These are phyloP conservation scores for Suillus occidentalis DNA, from an alignment of 768 basidiomycete species.

Conservation along the genomic window DNA sequence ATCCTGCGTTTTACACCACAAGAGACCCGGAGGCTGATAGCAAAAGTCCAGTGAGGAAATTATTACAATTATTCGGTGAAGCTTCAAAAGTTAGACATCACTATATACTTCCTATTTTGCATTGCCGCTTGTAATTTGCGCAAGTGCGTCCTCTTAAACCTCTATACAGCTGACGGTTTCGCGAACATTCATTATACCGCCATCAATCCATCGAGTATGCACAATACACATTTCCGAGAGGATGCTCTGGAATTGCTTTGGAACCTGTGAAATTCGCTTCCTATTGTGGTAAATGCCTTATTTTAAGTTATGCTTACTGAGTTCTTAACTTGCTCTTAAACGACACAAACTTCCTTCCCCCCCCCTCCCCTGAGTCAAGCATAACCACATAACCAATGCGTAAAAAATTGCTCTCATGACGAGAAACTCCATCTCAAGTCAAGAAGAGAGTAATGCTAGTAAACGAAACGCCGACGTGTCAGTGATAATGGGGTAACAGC, in stretches of 20 bases:
- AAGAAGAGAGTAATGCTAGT: background rate
- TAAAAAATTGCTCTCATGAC: background rate
- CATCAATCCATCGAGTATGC: no score
- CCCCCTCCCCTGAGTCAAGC: background rate
- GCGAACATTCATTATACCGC: no score
- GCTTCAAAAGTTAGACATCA: background rate
- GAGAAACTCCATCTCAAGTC: background rate
- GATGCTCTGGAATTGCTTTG: background rate
- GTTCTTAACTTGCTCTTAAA: no score
- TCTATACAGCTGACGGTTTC: background rate
- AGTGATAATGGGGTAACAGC: background rate
- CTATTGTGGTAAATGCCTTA: background rate
- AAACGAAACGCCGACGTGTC: background rate
- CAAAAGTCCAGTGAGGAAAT: conserved; percentile 62
- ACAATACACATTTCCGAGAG: background rate
- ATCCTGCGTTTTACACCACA: conserved; percentile 95
- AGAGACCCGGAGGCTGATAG: conserved; percentile 84
- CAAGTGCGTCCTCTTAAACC: background rate
- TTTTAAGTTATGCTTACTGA: background rate
- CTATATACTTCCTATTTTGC: background rate
- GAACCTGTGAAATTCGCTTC: background rate
- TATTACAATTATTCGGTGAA: background rate
- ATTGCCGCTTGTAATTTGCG: background rate
- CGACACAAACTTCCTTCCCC: background rate
- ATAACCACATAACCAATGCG: background rate